Evolutionary conservation across 345 rosid genomes (phyloP).

Genomic region (Populus ilicifolia): DNA sequence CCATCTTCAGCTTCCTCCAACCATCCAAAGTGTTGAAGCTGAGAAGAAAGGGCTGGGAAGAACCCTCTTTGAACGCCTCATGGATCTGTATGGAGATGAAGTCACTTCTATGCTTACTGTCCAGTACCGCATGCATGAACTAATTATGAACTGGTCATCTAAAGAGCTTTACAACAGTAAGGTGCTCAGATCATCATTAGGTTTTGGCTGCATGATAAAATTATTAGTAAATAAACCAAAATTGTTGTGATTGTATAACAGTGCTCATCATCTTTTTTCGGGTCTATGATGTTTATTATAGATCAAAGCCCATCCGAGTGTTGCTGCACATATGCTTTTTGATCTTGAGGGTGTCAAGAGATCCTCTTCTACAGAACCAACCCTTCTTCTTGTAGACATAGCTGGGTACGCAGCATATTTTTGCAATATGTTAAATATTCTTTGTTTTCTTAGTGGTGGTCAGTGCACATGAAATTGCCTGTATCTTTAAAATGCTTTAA

Average conservation of each 20-base stretch:
- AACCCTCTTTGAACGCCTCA: conserved; percentile 91
- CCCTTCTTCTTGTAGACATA: conserved; percentile 73
- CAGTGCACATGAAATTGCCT: conserved; percentile 1
- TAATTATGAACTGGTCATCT: conserved; percentile 95
- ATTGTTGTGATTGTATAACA: not conserved
- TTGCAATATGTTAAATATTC: not conserved
- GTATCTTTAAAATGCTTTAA: not conserved
- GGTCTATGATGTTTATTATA: conserved; percentile 20
- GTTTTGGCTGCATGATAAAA: conserved; percentile 6
- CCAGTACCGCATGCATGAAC: conserved; percentile 98
- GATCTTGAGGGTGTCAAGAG: conserved; percentile 67
- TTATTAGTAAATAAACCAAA: not conserved
- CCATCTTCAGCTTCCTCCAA: conserved; percentile 97
- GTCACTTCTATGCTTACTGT: conserved; percentile 85
- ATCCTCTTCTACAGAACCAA: conserved; percentile 74
- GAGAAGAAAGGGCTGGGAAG: conserved; percentile 89
- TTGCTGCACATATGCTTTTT: conserved; percentile 78
- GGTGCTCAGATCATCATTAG: conserved; percentile 35
- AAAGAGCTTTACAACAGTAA: conserved; percentile 74
- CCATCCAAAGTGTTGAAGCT: conserved; percentile 89
- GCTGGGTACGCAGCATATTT: conserved; percentile 54
- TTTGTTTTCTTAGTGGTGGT: not conserved
- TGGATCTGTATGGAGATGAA: conserved; percentile 75
- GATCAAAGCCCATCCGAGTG: conserved; percentile 80
- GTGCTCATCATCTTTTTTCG: not conserved